phyloP scores from a whole-genome alignment of 2,329 filamentous ascomycete species.

The Chaetomium olivaceum region DNA sequence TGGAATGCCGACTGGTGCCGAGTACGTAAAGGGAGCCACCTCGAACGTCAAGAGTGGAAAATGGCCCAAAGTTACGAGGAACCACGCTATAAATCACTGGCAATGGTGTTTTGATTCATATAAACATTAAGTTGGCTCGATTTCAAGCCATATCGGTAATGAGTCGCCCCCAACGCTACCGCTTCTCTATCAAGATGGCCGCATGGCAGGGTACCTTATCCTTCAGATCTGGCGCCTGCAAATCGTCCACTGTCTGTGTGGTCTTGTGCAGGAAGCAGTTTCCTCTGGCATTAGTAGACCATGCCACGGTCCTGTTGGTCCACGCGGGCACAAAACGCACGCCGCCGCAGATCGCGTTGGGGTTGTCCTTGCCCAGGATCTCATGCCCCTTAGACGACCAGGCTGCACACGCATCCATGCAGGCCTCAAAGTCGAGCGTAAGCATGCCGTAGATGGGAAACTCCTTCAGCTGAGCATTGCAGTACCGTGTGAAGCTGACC shows the following conservation, averaged over 20 bases:
- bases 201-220: background rate
- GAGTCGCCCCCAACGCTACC: background rate
- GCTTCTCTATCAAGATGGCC: background rate
- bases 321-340: background rate
- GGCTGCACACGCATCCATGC: background rate
- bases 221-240: background rate
- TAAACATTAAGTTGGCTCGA: background rate
- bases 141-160: background rate
- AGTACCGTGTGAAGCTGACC: background rate
- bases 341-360: conserved; percentile 1
- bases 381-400: background rate
- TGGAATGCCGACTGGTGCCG: background rate
- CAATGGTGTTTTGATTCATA: background rate
- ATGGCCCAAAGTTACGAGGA: background rate
- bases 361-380: background rate
- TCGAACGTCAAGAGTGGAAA: too few species aligned
- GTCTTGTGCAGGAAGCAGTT: conserved; percentile 4
- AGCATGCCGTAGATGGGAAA: conserved; percentile 3
- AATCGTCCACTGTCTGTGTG: background rate
- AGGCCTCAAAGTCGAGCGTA: background rate
- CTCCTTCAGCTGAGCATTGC: background rate
- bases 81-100: background rate
- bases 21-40: background rate
- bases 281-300: background rate
- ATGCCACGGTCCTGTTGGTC: background rate